Evolutionary conservation across 1,284 basidiomycete genomes (phyloP).

Genomic region (Amylostereum areolatum): DNA sequence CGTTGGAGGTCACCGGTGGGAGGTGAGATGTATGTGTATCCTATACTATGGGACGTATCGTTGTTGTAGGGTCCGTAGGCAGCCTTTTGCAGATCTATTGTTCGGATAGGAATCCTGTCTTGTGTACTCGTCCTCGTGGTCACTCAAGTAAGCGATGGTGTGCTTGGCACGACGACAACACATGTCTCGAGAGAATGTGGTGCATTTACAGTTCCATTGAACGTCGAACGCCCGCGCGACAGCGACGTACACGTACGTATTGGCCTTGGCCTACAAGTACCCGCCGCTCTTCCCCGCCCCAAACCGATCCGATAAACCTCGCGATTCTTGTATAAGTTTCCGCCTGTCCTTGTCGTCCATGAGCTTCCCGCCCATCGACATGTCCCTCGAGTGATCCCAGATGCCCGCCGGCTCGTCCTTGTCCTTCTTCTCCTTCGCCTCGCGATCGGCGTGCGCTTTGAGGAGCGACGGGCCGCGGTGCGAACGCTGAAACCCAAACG

Average conservation of each 20-base stretch:
- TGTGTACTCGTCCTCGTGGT: too few relatives aligned
- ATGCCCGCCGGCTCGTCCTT: constrained; percentile 55
- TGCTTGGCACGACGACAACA: too few relatives aligned
- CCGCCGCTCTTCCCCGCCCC: constrained; percentile 63
- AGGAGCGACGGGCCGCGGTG: constrained; percentile 66
- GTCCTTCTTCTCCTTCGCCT: constrained; percentile 31
- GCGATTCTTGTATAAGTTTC: constrained; percentile 74
- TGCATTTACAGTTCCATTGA: too few relatives aligned
- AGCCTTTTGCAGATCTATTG: too few relatives aligned
- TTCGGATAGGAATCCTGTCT: too few relatives aligned
- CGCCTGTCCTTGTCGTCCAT: constrained; percentile 80
- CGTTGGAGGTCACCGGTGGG: constrained; percentile 76
- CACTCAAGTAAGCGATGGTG: too few relatives aligned
- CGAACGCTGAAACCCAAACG: constrained; percentile 40
- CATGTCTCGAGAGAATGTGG: too few relatives aligned
- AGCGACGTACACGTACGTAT: too few relatives aligned
- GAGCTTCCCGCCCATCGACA: constrained; percentile 76
- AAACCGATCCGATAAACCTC: constrained; percentile 75
- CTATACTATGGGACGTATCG: neutral
- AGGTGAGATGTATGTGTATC: constrained; percentile 1
- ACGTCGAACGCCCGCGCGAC: too few relatives aligned
- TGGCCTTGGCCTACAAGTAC: constrained; percentile 44
- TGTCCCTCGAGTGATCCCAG: constrained; percentile 87
- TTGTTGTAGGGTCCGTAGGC: neutral
- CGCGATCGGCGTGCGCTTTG: constrained; percentile 50